Base-by-base conservation (phyloP, 2,329 filamentous ascomycete species). In the Penicillium sp. region DNA sequence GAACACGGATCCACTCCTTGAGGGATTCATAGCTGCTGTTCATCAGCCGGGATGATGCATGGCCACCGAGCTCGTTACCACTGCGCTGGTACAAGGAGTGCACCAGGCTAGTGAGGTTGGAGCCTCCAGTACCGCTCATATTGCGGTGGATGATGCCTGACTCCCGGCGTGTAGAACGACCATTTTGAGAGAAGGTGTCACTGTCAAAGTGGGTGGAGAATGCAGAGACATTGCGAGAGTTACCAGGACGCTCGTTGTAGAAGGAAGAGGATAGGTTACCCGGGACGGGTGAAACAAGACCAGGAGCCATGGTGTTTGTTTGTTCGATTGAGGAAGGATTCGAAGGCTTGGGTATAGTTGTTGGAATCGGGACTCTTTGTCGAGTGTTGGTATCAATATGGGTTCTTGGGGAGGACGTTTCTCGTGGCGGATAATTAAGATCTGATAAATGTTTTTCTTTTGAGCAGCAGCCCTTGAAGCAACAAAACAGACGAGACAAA, bases 1-100 rank as follows among this genome's bases (percentile, higher is more conserved):
- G 66, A 10, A 65, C 52, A 13, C 72, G 64, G 43, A 78, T 76
- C 74, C 74, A 78, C 7, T 76, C 73, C 3, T 69, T 47, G 4
- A 74, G 58, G 3, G 65, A 68, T 26, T 66, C 59, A 49, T 72
- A 64, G 14, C 61, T 66, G 19, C 58, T 59, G 52, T 60, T 66
- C 43, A 69, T n/a, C 3, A 74, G 65, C 49, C 61, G 64, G 16
- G 68, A 63, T 6, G 69, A 71, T 10, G 64, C 62, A n/a, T 49
- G 52, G n/a, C 61, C 57, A 14, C 71, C 71, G 42, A 73, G 52
- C 59, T 74, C 71, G 33, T 66, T 61, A 10, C 65, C 66, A 51
- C 67, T 72, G 16, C 69, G 64, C 16, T 67, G 62, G 48, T 73
- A 65, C 13, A 73, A 62, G 10, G 65, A 56, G 44, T 70, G 66